Evolutionary conservation across 73 alveolate species (phyloP).

Genomic region (Symbiodinium pilosum): DNA sequence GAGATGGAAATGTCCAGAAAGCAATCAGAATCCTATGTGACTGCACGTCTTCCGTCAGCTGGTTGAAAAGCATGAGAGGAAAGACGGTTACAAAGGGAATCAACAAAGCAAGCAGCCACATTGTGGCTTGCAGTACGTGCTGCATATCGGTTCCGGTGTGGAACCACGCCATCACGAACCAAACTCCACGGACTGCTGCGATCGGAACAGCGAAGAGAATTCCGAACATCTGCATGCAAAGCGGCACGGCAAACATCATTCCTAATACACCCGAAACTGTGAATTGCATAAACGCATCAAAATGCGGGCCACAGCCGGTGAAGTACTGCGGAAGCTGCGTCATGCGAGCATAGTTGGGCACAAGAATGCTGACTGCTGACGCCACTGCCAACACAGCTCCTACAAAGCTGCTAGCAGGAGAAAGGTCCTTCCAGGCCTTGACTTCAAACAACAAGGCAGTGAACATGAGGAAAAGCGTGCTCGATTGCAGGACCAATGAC

Average conservation of each 20-base stretch:
- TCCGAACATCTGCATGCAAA: neutral
- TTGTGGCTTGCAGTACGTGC: neutral
- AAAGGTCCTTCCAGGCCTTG: neutral
- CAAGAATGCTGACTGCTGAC: constrained; percentile 13
- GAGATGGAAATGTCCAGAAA: constrained; percentile 18
- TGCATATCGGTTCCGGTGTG: neutral
- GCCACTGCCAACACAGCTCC: constrained; percentile 17
- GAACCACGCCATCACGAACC: constrained; percentile 4
- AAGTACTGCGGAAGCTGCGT: constrained; percentile 20
- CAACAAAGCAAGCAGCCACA: constrained; percentile 41
- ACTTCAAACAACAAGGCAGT: neutral
- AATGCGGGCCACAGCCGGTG: constrained; percentile 1
- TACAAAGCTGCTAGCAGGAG: neutral
- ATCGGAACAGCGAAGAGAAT: constrained; percentile 5
- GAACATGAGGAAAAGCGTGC: neutral
- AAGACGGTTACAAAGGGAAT: constrained; percentile 42
- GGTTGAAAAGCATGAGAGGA: constrained; percentile 36
- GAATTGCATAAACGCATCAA: constrained; percentile 1
- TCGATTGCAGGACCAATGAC: neutral
- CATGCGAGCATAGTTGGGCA: constrained; percentile 49
- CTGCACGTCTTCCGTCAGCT: constrained; percentile 43
- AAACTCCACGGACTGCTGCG: constrained; percentile 44
- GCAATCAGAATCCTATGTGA: neutral
- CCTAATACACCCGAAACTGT: constrained; percentile 1
- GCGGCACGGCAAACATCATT: constrained; percentile 16